Evolutionary conservation across 129 eudicot genomes (phyloP).

Genomic region (Logfia minima): DNA sequence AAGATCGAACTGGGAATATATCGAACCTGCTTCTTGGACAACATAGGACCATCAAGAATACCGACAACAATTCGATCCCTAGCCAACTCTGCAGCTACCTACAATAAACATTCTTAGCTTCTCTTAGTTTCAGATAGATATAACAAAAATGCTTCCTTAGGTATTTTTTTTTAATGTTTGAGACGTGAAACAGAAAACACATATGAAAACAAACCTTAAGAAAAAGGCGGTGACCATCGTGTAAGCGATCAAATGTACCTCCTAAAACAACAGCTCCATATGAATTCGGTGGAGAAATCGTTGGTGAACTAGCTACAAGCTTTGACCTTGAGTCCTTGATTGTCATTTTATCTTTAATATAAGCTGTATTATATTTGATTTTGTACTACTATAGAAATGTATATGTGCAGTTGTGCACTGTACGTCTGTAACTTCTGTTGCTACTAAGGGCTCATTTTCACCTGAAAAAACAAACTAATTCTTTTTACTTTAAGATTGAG

Average conservation of each 20-base stretch:
- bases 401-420: background rate
- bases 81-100: slow-evolving; percentile 77
- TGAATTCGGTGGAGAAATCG: slow-evolving; percentile 48
- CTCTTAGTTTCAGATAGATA: slow-evolving; percentile 3
- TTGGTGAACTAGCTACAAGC: slow-evolving; percentile 19
- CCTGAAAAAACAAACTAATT: background rate
- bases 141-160: background rate
- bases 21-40: slow-evolving; percentile 65
- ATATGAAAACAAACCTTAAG: slow-evolving; percentile 54
- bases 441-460: slow-evolving; percentile 5
- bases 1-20: background rate
- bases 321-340: slow-evolving; percentile 24
- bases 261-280: slow-evolving; percentile 72
- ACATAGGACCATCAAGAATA: slow-evolving; percentile 84
- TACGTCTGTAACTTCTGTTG: background rate
- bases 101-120: background rate
- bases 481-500: too few relatives aligned
- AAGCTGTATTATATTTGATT: background rate
- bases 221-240: slow-evolving; percentile 84
- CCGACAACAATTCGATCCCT: slow-evolving; percentile 81
- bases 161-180: background rate
- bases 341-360: slow-evolving; percentile 17
- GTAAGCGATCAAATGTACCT: slow-evolving; percentile 93
- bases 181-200: background rate
- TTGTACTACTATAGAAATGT: background rate